Conservation (phyloP, 2,329 filamentous ascomycete genomes). For the Cladosporium sp. region DNA sequence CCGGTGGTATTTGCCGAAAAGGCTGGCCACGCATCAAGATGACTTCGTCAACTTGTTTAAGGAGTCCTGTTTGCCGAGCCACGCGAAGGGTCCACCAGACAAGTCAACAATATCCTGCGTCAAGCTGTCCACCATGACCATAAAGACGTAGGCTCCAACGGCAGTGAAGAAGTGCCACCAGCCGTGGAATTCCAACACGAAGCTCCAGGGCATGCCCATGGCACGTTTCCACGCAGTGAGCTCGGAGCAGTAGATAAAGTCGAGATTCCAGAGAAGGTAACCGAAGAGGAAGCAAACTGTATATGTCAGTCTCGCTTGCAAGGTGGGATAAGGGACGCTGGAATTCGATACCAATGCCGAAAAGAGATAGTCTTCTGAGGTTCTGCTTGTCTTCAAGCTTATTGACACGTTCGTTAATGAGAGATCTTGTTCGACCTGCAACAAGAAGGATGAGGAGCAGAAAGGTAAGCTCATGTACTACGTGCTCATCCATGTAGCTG, state of each 20-base stretch:
- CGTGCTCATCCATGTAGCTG: constrained; percentile 9
- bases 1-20: too few relatives aligned
- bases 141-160: constrained; percentile 8
- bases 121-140: constrained; percentile 10
- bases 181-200: constrained; percentile 11
- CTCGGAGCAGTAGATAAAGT: constrained; percentile 12
- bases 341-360: background rate
- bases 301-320: background rate
- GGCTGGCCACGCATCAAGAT: too few relatives aligned
- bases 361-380: constrained; percentile 2
- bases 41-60: too few relatives aligned
- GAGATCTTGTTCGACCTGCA: background rate
- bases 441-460: constrained; percentile 8
- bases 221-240: constrained; percentile 6
- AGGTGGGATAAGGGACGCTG: background rate
- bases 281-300: constrained; percentile 11
- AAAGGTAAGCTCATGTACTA: constrained; percentile 11
- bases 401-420: constrained; percentile 1
- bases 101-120: constrained; percentile 3
- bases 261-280: constrained; percentile 12
- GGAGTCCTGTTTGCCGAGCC: background rate
- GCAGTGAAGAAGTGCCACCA: constrained; percentile 12
- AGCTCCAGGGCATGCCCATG: constrained; percentile 8
- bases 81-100: background rate
- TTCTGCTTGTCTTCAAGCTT: background rate